Percentiles rank a stretch among this genome's conserved stretches.
Evolutionary conservation across 1,284 basidiomycete species (phyloP).

Genomic region (Vanrija humicola): DNA sequence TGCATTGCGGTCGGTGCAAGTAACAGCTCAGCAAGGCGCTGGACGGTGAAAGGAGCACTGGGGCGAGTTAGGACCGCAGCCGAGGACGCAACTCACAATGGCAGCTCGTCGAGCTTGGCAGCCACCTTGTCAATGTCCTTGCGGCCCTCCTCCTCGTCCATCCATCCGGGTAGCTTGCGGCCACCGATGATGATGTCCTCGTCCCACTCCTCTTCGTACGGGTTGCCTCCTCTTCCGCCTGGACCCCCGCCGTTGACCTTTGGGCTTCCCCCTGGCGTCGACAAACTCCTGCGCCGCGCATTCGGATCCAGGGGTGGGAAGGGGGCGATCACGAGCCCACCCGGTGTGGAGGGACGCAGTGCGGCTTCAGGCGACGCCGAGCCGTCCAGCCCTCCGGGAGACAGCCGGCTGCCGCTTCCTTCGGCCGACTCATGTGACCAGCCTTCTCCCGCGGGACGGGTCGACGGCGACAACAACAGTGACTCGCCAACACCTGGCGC

Average conservation of each 20-base stretch:
- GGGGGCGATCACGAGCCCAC: conserved; percentile 72
- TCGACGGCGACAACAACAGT: not conserved
- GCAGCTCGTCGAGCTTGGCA: conserved; percentile 66
- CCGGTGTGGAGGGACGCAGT: conserved; percentile 47
- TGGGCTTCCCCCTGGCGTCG: not conserved
- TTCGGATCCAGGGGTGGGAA: conserved; percentile 61
- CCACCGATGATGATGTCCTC: conserved; percentile 48
- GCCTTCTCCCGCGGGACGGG: not conserved
- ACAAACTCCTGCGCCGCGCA: conserved; percentile 52
- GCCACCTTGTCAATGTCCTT: conserved; percentile 61
- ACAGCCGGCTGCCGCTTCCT: not conserved
- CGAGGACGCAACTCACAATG: conserved; percentile 24
- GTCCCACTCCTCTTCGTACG: conserved; percentile 42
- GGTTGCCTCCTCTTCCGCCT: conserved; percentile 1
- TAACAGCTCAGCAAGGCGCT: conserved; percentile 83
- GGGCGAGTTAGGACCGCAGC: conserved; percentile 22
- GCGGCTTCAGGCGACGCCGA: conserved; percentile 14
- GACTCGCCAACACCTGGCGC: not conserved
- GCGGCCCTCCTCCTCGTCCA: conserved; percentile 60
- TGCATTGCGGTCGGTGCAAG: conserved; percentile 68
- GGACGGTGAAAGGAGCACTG: conserved; percentile 84
- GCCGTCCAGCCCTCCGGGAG: not conserved
- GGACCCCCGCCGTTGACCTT: conserved; percentile 6
- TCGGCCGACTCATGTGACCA: not conserved
- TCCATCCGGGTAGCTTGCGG: conserved; percentile 54